Base-by-base conservation (phyloP, 2,329 filamentous ascomycete species). In the Exophiala sp. region DNA sequence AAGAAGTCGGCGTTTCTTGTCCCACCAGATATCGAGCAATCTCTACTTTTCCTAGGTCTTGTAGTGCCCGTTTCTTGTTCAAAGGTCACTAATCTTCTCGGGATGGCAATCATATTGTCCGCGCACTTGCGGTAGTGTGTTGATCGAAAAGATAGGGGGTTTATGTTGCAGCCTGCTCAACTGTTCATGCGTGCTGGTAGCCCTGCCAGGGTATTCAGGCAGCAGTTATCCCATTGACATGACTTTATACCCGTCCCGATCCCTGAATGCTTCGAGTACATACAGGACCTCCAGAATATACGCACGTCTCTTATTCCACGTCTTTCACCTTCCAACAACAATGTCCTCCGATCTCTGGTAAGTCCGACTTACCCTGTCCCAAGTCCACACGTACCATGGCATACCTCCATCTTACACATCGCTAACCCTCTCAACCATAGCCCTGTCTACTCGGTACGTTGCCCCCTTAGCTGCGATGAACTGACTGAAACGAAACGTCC, bases 401-500 rank as follows among this genome's bases (percentile, higher is more conserved):
- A 29, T 29, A 8, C 24, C 2, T 4, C 24, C 7, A 8, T 29
- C 24, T 29, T 8, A 8, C 24, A 29, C 24, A 29, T 29, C 24
- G 24, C 24, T 29, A 29, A 29, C 24, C 24, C 3, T 29, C 24
- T 29, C 24, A 18, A 18, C 16, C 71, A 61, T 68, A 97, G 92
- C 81, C 92, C 92, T 78, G 92, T 95, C 71, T 99, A 97, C 81
- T 90, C 94, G 83, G 94, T 97, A 85, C 90, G 92, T 20, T 8
- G 32, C 40, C 45, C 21, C 41, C 36, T 49, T 24, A 14, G 9
- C 24, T 29, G 24, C 41, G 29, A 24, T 46, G 20, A 16, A 18
- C 18, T 20, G 34, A 29, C 24, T 29, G 5, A 29, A 8, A 29
- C 7, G 24, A 29, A 29, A 8, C 7, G 7, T 8, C 24, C 24